A percentile compares a stretch with the other conserved stretches of the same genome.
phyloP scores from a whole-genome alignment of 495 filamentous ascomycete species.

The Margaritispora aquatica region DNA sequence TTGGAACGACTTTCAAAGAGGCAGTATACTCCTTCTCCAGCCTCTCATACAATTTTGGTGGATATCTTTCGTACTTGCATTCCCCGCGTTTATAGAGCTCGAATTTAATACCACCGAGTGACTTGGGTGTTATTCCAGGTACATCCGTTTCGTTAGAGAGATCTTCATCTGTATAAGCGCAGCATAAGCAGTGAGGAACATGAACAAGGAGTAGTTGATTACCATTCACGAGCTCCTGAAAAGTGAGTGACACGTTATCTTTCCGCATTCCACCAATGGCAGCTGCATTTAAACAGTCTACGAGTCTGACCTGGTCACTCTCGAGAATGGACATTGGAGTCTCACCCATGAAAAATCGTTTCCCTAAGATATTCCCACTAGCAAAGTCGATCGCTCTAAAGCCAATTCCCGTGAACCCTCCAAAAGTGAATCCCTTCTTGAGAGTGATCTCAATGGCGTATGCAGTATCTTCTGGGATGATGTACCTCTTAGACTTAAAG shows the following conservation, averaged over 20 bases:
- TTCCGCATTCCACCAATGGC: no score
- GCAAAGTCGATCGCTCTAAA: not conserved
- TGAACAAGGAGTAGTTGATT: no score
- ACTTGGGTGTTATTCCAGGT: no score
- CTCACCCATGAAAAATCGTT: not conserved
- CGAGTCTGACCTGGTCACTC: no score
- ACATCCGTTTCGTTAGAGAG: no score
- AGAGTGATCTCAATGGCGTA: slow-evolving; percentile 11
- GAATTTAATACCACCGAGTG: not conserved
- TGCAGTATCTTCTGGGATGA: not conserved
- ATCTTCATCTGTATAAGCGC: no score
- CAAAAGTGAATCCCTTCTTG: slow-evolving; percentile 4
- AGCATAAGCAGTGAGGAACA: no score
- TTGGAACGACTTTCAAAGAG: not conserved
- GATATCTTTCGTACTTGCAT: not conserved
- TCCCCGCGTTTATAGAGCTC: not conserved
- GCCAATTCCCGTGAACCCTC: not conserved
- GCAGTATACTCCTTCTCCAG: not conserved
- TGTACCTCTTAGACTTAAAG: not conserved
- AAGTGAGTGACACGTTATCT: no score
- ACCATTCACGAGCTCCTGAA: no score
- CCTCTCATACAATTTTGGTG: not conserved
- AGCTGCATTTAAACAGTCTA: no score
- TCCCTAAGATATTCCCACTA: not conserved
- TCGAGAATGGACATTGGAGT: no score